Percentiles rank a stretch among this genome's conserved stretches.
Conservation (phyloP, 2,329 filamentous ascomycete genomes). For the Fusarium vanettenii region DNA sequence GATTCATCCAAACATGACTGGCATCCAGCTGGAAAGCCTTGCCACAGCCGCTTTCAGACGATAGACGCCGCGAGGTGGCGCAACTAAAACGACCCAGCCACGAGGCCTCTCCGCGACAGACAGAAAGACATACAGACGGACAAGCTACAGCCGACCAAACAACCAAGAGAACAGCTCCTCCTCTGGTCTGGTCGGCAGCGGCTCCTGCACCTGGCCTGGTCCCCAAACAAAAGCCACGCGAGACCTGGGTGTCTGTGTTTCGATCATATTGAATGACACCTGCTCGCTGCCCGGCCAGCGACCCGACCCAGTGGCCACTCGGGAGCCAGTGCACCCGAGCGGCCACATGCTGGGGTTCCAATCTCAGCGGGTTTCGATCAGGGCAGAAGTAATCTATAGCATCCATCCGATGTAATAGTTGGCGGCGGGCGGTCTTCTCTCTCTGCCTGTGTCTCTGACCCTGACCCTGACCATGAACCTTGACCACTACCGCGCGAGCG, state of each 20-base stretch:
- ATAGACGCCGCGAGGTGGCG: constrained; percentile 27
- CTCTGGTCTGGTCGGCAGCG: neutral
- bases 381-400: neutral
- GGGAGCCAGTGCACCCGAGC: constrained; percentile 26
- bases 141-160: constrained; percentile 12
- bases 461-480: neutral
- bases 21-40: neutral
- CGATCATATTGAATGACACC: constrained; percentile 27
- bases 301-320: constrained; percentile 14
- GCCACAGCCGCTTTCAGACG: constrained; percentile 12
- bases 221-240: constrained; percentile 37
- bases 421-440: constrained; percentile 29
- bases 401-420: constrained; percentile 11
- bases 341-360: constrained; percentile 1
- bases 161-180: constrained; percentile 2
- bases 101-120: constrained; percentile 13
- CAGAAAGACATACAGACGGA: neutral
- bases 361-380: neutral
- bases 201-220: constrained; percentile 6
- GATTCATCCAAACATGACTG: neutral
- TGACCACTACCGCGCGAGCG: neutral
- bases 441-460: neutral
- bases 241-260: constrained; percentile 33
- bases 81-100: constrained; percentile 22
- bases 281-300: constrained; percentile 31